Base-by-base conservation (phyloP, 352 stramenopile species). In the Globisporangium sylvaticum region DNA sequence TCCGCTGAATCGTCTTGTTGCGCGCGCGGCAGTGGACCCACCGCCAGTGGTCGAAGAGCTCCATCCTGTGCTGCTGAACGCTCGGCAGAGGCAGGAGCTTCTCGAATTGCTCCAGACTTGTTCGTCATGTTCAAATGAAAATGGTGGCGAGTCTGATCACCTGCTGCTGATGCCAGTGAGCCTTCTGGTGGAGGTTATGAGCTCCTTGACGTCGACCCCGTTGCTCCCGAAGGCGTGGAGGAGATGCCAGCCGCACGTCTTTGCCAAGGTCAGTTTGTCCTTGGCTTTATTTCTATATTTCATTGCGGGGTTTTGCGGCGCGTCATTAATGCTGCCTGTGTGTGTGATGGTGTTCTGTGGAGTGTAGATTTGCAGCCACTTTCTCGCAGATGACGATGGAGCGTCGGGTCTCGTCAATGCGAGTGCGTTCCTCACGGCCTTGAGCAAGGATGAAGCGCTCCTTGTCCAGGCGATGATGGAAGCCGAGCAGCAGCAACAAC, bases 11-110 rank as follows among this genome's bases (percentile, higher is more conserved):
- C 79, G 84, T 0, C 75, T 94, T 32, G 42, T 90, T 2, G 64
- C 69, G 14, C 69, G 42, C 22, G 27, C 66, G 29, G 50, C 67
- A 0, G 60, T 78, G 18, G 74, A 84, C 42, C 68, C 72, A 5
- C 71, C 76, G 1, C 81, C 79, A 0, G 57, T 73, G 50, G 61
- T 91, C 27, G 82, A 91, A 70, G 66, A 75, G 57, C 59, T 42
- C 6, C 74, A 92, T 39, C 62, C 67, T 3, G 4, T 90, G 15
- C 58, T 78, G 18, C 60, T 92, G 39, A 92, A 87, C 62, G 37
- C 63, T 20, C 76, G 73, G 6, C 84, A 92, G 64, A 54, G 62
- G 0, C 34, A 68, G 4, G 34, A 46, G 54, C 66, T 94, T 25
- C 24, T 39, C 8, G 59, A 71, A 12, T 50, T 58, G 24, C 60